These are phyloP conservation scores for Ustilago lituana DNA, from an alignment of 1,284 basidiomycete genomes.

Conservation along the genomic window DNA sequence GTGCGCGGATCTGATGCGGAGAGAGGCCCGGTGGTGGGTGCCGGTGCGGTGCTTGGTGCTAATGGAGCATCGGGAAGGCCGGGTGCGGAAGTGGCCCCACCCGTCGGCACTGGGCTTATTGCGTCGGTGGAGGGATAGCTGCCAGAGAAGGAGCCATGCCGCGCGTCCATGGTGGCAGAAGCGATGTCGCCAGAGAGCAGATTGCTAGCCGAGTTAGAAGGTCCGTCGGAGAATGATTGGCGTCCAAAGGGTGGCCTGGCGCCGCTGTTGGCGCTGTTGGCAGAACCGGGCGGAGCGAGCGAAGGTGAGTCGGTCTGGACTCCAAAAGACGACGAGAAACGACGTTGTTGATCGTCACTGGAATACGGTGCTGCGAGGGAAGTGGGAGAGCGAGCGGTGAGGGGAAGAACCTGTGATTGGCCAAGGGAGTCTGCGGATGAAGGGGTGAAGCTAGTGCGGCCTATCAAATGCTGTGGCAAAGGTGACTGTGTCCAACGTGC, in stretches of 20 bases:
- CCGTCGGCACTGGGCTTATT: constrained; percentile 4
- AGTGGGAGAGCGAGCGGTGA: constrained; percentile 10
- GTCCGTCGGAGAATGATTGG: constrained; percentile 50
- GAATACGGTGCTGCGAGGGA: constrained; percentile 10
- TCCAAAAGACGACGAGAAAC: constrained; percentile 18
- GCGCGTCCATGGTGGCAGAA: constrained; percentile 13
- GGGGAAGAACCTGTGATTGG: not conserved
- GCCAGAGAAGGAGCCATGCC: constrained; percentile 31
- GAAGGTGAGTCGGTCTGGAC: constrained; percentile 6
- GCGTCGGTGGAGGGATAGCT: constrained; percentile 1
- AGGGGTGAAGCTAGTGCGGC: constrained; percentile 9
- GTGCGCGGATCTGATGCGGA: constrained; percentile 78
- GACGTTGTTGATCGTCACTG: constrained; percentile 18
- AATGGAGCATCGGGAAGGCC: not conserved
- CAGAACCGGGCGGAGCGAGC: constrained; percentile 2
- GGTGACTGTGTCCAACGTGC: constrained; percentile 18
- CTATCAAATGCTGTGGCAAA: not conserved
- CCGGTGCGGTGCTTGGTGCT: constrained; percentile 4
- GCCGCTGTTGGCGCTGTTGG: constrained; percentile 2
- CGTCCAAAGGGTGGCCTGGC: constrained; percentile 40
- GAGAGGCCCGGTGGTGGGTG: constrained; percentile 48
- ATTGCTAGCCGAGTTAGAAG: constrained; percentile 11
- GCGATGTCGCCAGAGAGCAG: constrained; percentile 12
- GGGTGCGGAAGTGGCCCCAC: not conserved
- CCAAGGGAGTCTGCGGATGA: constrained; percentile 4